Base-by-base conservation (phyloP, 75 land plant species). In the Cupressus sempervirens region DNA sequence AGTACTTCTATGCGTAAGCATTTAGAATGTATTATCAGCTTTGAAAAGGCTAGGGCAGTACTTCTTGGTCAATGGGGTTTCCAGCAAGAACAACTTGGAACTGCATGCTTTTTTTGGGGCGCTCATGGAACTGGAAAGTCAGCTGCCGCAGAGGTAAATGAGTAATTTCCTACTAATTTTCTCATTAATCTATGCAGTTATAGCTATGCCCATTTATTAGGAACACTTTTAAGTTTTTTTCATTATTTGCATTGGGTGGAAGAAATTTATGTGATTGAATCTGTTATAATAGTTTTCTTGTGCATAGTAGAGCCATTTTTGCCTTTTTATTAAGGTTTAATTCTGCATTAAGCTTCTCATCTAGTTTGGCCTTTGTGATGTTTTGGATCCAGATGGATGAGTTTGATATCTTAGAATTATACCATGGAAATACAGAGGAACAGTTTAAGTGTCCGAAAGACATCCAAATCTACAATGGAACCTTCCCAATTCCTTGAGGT, bases 31-130 rank as follows among this genome's bases (percentile, higher is more conserved):
- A 75, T 87, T n/a, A 14, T 87, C 18, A 87, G 20, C 48, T 87
- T 87, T 85, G 88, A 87, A 76, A 87, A 87, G 56, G 88, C 88
- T 15, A 85, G 88, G 52, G 87, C 87, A 38, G 86, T 87, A 32
- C 81, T 87, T n/a, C 87, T 85, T 45, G 88, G 88, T 10, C 88
- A 87, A 76, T 87, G 88, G 88, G 88, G 88, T 43, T 87, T 87
- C 56, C 82, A 85, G 53, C 87, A 87, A 29, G 88, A 87, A 53
- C 87, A 88, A 38, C 81, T 87, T n/a, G 88, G 88, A 20, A 87
- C 88, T 45, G 88, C 87, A 32, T 87, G 87, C 46, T 75, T 87
- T 41, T 87, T 87, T n/a, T 87, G 81, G 81, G 88, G 88, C 32
- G 26, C 87, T 14, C 88, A 87, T 75, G 88, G 88, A 79, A 87